A percentile compares a stretch with the other conserved stretches of the same genome.
phyloP scores from a whole-genome alignment of 805 yeast species.

The Metschnikowia aberdeeniae region DNA sequence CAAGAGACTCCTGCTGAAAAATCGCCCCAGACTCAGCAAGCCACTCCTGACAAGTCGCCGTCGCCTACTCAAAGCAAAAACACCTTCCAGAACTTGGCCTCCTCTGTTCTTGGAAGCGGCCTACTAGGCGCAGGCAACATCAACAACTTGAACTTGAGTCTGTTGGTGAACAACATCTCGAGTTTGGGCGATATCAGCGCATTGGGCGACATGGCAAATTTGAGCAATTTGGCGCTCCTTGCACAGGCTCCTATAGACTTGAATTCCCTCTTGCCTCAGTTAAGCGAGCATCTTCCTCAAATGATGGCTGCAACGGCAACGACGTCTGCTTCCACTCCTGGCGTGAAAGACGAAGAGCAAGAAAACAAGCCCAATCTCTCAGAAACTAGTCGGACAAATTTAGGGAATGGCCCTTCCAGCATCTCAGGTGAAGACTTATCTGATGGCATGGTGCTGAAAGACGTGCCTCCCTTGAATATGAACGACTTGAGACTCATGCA shows the following conservation, averaged over 20 bases:
- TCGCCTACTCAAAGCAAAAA: constrained; percentile 11
- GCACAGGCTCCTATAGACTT: constrained; percentile 42
- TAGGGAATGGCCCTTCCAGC: neutral
- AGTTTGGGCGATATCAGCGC: constrained; percentile 33
- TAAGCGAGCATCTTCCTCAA: neutral
- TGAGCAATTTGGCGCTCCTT: constrained; percentile 38
- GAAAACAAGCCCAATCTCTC: neutral
- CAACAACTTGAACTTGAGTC: constrained; percentile 40
- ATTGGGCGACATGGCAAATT: constrained; percentile 36
- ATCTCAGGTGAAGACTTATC: neutral
- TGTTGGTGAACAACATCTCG: constrained; percentile 38
- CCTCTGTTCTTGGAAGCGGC: constrained; percentile 12
- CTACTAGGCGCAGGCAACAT: constrained; percentile 32
- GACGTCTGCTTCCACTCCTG: neutral
- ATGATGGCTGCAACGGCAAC: neutral
- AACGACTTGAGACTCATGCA: constrained; percentile 79
- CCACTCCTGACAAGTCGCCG: constrained; percentile 24
- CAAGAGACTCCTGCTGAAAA: constrained; percentile 5
- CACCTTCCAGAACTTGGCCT: constrained; percentile 2
- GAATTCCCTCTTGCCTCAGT: constrained; percentile 29
- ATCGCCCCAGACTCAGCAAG: constrained; percentile 20
- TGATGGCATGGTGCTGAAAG: neutral
- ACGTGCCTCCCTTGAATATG: constrained; percentile 45
- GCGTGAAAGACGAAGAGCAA: neutral
- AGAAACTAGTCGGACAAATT: neutral